Base-by-base conservation (phyloP, 2,329 filamentous ascomycete species). In the Penicillium sumatraense region DNA sequence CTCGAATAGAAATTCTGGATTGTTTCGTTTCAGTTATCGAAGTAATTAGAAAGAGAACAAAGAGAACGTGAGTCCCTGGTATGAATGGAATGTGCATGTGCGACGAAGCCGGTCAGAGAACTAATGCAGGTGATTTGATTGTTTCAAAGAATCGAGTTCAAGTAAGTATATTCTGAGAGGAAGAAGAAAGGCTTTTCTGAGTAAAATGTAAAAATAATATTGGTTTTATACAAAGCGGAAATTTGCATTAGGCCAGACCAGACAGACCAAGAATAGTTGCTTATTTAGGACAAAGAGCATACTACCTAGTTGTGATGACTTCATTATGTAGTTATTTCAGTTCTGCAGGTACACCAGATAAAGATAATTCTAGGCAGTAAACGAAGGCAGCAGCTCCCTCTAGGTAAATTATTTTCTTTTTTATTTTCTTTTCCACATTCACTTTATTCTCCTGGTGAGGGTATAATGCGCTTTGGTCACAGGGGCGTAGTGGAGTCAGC, bases 401-500 rank as follows among this genome's bases (percentile, higher is more conserved):
- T 29, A 5, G 5, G 26, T 29, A 36, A 11, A 16, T 14, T 29
- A n/a, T 40, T 6, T 9, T 31, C n/a, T 35, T n/a, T 36, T 7
- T 14, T 16, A 36, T 46, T 29, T 29, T 29, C 42, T 5, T 44
- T 46, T 20, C 51, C 6, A 9, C 4, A 14, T 27, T 29, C 27
- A 27, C 48, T 31, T 51, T 51, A 56, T 57, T 58, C 56, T 46
- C 60, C 26, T 51, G 54, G 56, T 58, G 58, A n/a, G n/a, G n/a
- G n/a, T 59, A 53, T 62, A 52, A 51, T 58, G 48, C 31, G 29
- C 38, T 38, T 46, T 29, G 50, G 61, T 67, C 64, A 67, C 63
- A 58, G 54, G 59, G 58, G 62, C 57, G 51, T 58, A 64, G 57
- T 47, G 20, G 49, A 63, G 64, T 68, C 66, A 68, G 63, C 62